Evolutionary conservation across 2,329 filamentous ascomycete species (phyloP).

Genomic region (Aspergillus ochraceus): DNA sequence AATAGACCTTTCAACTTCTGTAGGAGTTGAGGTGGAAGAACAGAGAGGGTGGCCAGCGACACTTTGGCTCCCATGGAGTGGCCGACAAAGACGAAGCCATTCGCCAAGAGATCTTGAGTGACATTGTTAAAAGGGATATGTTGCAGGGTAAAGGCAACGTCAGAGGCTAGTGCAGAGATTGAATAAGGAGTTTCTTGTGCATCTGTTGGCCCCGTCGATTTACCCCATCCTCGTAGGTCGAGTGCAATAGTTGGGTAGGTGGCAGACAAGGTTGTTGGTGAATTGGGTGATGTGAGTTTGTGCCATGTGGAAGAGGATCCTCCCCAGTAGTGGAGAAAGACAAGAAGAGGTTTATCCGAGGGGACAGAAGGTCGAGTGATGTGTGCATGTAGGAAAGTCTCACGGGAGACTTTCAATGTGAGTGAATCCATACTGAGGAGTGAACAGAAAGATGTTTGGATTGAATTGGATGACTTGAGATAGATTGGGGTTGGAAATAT

Average conservation of each 20-base stretch:
- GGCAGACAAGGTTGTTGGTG: conserved; percentile 13
- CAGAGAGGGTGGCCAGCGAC: conserved; percentile 21
- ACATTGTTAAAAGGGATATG: conserved; percentile 15
- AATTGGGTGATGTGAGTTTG: conserved; percentile 24
- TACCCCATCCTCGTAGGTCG: conserved; percentile 41
- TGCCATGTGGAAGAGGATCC: conserved; percentile 37
- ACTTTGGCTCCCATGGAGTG: conserved; percentile 46
- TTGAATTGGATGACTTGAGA: too few relatives aligned
- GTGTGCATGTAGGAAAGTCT: conserved; percentile 12
- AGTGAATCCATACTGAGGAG: not conserved
- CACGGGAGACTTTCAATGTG: not conserved
- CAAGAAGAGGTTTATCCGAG: conserved; percentile 18
- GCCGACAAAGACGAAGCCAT: conserved; percentile 34
- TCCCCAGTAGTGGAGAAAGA: conserved; percentile 44
- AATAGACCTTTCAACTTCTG: conserved; percentile 30
- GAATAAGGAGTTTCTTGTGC: conserved; percentile 27
- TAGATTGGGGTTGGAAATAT: too few relatives aligned
- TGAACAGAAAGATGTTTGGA: not conserved
- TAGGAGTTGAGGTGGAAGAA: conserved; percentile 5
- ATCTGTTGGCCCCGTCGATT: conserved; percentile 29
- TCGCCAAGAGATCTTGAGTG: conserved; percentile 22
- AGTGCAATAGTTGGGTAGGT: conserved; percentile 27
- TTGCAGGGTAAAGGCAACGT: conserved; percentile 13
- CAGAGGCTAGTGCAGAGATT: conserved; percentile 17
- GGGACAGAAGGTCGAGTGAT: conserved; percentile 5